Percentiles rank a stretch among this genome's conserved stretches.
Evolutionary conservation across 106 monocot genomes (phyloP).

Genomic region (Dioscorea alata): DNA sequence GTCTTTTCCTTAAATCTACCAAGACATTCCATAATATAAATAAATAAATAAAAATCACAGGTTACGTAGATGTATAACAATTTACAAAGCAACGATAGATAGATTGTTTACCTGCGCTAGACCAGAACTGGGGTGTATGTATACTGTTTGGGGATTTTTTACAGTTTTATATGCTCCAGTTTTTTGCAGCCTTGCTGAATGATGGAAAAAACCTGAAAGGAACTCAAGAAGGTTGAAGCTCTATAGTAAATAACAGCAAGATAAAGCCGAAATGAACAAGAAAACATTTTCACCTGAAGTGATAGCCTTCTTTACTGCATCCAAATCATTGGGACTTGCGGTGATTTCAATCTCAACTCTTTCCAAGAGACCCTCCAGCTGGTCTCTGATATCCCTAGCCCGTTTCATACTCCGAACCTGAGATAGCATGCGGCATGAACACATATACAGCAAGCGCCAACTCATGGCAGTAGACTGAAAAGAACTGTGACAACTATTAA

Average conservation of each 20-base stretch:
- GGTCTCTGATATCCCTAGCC: conserved; percentile 80
- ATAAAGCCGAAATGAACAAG: background rate
- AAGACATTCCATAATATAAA: no score
- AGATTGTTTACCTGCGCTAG: conserved; percentile 58
- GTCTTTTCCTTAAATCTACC: no score
- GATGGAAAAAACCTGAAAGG: conserved; percentile 76
- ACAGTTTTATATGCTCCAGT: conserved; percentile 72
- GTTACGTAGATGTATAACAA: background rate
- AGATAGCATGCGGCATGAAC: background rate
- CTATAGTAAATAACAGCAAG: background rate
- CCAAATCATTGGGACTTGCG: conserved; percentile 58
- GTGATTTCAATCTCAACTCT: conserved; percentile 85
- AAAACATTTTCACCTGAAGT: conserved; percentile 53
- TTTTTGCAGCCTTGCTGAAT: conserved; percentile 81
- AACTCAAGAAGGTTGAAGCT: background rate
- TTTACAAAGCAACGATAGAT: background rate
- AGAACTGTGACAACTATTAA: background rate
- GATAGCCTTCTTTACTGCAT: conserved; percentile 83
- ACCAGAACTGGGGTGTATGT: conserved; percentile 94
- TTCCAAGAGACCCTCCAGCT: conserved; percentile 87
- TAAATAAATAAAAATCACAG: no score
- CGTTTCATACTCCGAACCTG: conserved; percentile 97
- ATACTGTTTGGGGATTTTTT: conserved; percentile 89
- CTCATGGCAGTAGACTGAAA: background rate
- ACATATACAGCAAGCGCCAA: no score